phyloP scores from a whole-genome alignment of 2,329 filamentous ascomycete genomes.

The Tolypocladium ovalisporum region DNA sequence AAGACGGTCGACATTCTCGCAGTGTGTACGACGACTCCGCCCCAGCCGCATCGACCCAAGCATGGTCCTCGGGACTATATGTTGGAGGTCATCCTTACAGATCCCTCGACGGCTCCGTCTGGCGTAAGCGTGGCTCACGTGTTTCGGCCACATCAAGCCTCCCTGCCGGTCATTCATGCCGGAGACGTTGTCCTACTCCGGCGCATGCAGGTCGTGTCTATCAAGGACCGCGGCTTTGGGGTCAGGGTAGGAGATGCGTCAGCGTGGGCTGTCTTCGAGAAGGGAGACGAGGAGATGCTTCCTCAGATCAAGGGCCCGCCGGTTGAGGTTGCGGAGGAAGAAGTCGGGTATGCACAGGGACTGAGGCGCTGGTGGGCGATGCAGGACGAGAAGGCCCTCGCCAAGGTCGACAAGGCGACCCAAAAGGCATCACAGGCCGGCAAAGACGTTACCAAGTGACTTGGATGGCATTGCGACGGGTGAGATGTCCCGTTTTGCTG shows the following conservation, averaged over 20 bases:
- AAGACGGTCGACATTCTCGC: slow-evolving; percentile 43
- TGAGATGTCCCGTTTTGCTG: background rate
- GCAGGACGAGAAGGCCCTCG: slow-evolving; percentile 34
- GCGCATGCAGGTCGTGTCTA: slow-evolving; percentile 40
- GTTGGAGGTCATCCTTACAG: slow-evolving; percentile 46
- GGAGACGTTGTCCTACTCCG: slow-evolving; percentile 51
- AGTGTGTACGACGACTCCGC: slow-evolving; percentile 39
- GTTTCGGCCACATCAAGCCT: slow-evolving; percentile 46
- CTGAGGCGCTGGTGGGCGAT: slow-evolving; percentile 38
- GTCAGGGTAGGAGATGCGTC: slow-evolving; percentile 43
- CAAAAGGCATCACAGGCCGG: slow-evolving; percentile 18
- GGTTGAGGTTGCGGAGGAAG: slow-evolving; percentile 41
- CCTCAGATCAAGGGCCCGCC: slow-evolving; percentile 49
- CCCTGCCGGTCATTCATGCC: slow-evolving; percentile 40
- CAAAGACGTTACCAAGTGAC: slow-evolving; percentile 15
- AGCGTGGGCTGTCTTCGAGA: slow-evolving; percentile 52
- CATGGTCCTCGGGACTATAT: slow-evolving; percentile 48
- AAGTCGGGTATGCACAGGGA: slow-evolving; percentile 35
- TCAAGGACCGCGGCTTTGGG: slow-evolving; percentile 44
- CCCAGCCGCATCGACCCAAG: slow-evolving; percentile 42
- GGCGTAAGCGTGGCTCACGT: slow-evolving; percentile 43
- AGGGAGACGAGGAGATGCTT: slow-evolving; percentile 23
- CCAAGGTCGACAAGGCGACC: slow-evolving; percentile 37
- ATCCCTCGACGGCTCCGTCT: slow-evolving; percentile 40
- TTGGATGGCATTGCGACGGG: background rate